A percentile compares a stretch with the other conserved stretches of the same genome.
Evolutionary conservation across 2,329 filamentous ascomycete genomes (phyloP).

Genomic region (Hirsutella minnesotensis): DNA sequence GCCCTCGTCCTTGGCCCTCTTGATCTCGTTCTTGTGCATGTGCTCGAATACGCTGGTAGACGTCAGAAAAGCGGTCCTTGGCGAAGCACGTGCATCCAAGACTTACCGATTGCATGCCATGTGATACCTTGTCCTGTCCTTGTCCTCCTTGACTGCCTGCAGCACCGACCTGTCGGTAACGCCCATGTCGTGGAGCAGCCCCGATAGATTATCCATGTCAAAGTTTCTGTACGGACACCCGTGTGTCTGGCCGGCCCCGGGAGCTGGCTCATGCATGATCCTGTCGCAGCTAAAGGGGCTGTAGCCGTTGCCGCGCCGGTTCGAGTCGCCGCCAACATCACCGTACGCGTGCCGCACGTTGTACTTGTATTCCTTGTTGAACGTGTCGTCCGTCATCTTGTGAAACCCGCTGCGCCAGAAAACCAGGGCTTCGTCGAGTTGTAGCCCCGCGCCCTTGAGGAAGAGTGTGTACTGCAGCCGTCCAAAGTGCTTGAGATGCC

Average conservation of each 20-base stretch:
- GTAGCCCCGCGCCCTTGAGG: constrained; percentile 88
- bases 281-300: constrained; percentile 91
- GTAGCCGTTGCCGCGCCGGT: constrained; percentile 77
- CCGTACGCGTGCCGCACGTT: constrained; percentile 93
- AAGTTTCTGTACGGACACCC: constrained; percentile 97
- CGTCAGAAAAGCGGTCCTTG: constrained; percentile 2
- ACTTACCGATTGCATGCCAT: constrained; percentile 82
- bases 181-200: constrained; percentile 65
- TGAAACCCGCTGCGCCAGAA: constrained; percentile 88
- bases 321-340: constrained; percentile 86
- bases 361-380: constrained; percentile 96
- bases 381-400: constrained; percentile 81
- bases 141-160: constrained; percentile 76
- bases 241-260: constrained; percentile 77
- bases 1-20: constrained; percentile 62
- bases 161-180: constrained; percentile 68
- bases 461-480: constrained; percentile 93
- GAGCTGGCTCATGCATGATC: constrained; percentile 79
- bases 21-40: constrained; percentile 67
- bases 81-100: not conserved
- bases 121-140: constrained; percentile 78
- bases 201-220: constrained; percentile 70
- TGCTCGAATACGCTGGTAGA: constrained; percentile 67
- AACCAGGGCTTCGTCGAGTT: constrained; percentile 76
- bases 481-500: constrained; percentile 85